Base-by-base conservation (phyloP, 176 grass and related monocot genomes). In the Oryza meyeriana region DNA sequence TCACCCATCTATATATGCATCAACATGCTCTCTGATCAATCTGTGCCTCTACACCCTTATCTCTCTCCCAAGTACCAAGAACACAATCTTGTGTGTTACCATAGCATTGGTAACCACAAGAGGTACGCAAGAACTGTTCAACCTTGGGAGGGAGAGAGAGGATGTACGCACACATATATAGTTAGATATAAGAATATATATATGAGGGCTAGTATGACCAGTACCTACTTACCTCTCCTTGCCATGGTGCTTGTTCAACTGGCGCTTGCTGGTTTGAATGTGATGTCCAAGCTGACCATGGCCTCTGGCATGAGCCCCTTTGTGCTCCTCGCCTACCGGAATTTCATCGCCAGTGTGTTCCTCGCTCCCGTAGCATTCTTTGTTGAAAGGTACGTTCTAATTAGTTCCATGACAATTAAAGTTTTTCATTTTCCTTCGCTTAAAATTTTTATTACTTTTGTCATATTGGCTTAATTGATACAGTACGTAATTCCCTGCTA, bases 281-380 rank as follows among this genome's bases (percentile, higher is more conserved):
- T 97, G 22, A 22, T 97, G 34, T 94, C 94, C 6, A 97, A 97
- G 79, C 76, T 97, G 9, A 92, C 94, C 61, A 83, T 97, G 79
- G 89, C 91, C 44, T 85, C 80, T 2, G 91, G 94, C 82, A 97
- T 94, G 94, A 97, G 91, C 83, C 94, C 94, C 32, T 94, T 77
- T 32, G 91, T 97, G 20, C 71, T 97, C 75, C 86, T 90, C 78
- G 74, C 94, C 42, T 94, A 97, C 79, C 94, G 94, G 25, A 94
- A 97, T 85, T 33, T 97, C 80, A 31, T 92, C 26, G 94, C 91
- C 35, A 85, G 87, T 2, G 12, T 79, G 67, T 88, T 90, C 81
- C 86, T 94, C 20, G 67, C 42, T 16, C 94, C 89, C 31, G 0
- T 97, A 25, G 89, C 94, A 45, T 88, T 83, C 79, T 62, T 50